These are phyloP conservation scores for Ganoderma leucocontextum DNA, from an alignment of 1,284 basidiomycete species.

Conservation along the genomic window DNA sequence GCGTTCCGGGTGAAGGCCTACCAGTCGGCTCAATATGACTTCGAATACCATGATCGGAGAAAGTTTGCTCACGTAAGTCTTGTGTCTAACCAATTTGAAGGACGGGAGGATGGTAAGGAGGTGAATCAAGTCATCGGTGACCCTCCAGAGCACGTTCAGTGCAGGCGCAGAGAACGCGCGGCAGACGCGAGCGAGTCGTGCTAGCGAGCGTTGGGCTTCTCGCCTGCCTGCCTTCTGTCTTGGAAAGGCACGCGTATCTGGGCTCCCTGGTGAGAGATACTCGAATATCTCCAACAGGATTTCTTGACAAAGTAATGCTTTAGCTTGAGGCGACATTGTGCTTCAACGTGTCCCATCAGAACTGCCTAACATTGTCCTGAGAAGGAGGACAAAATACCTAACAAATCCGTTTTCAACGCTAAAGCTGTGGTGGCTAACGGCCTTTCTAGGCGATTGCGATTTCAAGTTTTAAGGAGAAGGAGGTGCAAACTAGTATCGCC, in stretches of 20 bases:
- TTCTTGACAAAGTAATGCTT: constrained; percentile 7
- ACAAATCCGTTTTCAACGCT: not conserved
- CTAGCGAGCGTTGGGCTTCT: constrained; percentile 6
- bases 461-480: not conserved
- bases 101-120: constrained; percentile 8
- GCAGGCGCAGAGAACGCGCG: constrained; percentile 7
- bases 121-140: not conserved
- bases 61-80: not conserved
- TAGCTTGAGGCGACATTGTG: not conserved
- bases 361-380: not conserved
- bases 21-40: not conserved
- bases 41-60: not conserved
- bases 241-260: not conserved
- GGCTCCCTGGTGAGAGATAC: not conserved
- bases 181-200: constrained; percentile 8
- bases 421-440: too few species aligned
- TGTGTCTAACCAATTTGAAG: not conserved
- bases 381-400: not conserved
- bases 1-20: not conserved
- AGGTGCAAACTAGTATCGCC: not conserved
- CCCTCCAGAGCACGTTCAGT: constrained; percentile 14
- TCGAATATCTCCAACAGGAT: constrained; percentile 9
- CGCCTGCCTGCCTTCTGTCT: not conserved
- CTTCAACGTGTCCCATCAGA: not conserved
- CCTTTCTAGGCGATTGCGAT: not conserved